phyloP scores from a whole-genome alignment of 2,329 filamentous ascomycete genomes.

The Didymella pinodella region DNA sequence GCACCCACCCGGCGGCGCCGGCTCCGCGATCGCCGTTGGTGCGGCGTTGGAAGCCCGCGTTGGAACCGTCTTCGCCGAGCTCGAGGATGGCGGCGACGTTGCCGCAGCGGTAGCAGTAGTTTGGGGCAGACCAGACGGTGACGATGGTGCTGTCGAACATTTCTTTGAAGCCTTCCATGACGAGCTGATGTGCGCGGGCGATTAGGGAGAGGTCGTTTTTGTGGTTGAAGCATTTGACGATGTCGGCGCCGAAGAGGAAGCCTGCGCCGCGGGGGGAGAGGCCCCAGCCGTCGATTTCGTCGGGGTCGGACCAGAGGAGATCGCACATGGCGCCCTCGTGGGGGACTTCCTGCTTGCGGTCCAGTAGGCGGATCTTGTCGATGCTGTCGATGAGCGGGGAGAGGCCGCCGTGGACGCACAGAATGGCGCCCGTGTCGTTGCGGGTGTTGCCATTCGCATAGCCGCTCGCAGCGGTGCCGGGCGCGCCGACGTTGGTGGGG shows the following conservation, averaged over 20 bases:
- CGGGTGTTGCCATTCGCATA: conserved; percentile 65
- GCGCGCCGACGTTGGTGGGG: conserved; percentile 70
- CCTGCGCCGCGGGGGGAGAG: conserved; percentile 92
- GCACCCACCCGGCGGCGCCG: conserved; percentile 49
- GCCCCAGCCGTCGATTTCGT: conserved; percentile 98
- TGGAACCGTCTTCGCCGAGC: conserved; percentile 79
- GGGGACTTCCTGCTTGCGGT: conserved; percentile 94
- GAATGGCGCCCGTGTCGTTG: conserved; percentile 71
- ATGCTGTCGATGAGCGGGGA: conserved; percentile 91
- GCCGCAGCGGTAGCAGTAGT: conserved; percentile 64
- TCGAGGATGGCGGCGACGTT: conserved; percentile 89
- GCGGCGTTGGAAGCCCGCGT: conserved; percentile 56
- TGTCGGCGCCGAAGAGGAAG: conserved; percentile 94
- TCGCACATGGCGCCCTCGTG: conserved; percentile 99
- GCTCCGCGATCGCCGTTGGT: conserved; percentile 74
- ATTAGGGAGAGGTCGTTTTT: conserved; percentile 91
- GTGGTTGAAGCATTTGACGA: conserved; percentile 94
- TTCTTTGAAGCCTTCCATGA: conserved; percentile 99
- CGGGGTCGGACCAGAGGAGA: conserved; percentile 95
- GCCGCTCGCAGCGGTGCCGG: conserved; percentile 80
- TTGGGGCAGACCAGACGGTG: conserved; percentile 93
- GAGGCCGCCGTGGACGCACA: conserved; percentile 94
- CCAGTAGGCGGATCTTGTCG: conserved; percentile 92
- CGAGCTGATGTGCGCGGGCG: conserved; percentile 92
- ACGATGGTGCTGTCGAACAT: conserved; percentile 94